A percentile compares a stretch with the other conserved stretches of the same genome.
Conservation (phyloP, 495 filamentous ascomycete genomes). For the Evernia prunastri region DNA sequence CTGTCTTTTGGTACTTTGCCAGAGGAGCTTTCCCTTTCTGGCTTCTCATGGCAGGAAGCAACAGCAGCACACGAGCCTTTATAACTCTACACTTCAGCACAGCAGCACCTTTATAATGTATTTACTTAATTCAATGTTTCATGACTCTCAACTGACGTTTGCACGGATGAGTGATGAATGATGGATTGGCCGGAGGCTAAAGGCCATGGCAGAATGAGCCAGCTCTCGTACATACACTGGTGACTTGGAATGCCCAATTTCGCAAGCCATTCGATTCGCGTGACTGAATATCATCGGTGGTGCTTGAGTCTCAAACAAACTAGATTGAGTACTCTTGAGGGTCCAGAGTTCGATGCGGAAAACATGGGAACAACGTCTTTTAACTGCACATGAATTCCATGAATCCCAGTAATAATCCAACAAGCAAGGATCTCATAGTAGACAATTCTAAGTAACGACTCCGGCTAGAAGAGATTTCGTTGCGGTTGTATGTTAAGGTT, state of each 20-base stretch:
- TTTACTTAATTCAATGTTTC: constrained; percentile 19
- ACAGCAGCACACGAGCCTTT: constrained; percentile 1
- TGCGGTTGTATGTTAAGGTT: too few species aligned
- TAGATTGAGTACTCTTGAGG: too few species aligned
- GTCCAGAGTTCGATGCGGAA: not conserved
- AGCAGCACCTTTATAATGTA: constrained; percentile 16
- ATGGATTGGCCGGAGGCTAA: not conserved
- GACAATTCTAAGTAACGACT: too few species aligned
- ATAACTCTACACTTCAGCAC: constrained; percentile 7
- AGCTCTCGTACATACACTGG: not conserved
- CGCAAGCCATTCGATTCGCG: not conserved
- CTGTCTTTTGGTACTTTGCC: not conserved
- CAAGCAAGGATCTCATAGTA: too few species aligned
- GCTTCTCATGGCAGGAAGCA: not conserved
- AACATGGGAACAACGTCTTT: not conserved
- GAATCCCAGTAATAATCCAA: too few species aligned
- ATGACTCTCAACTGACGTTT: not conserved
- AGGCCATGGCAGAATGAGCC: not conserved
- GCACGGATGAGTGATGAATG: not conserved
- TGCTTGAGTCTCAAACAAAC: not conserved
- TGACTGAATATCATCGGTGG: not conserved
- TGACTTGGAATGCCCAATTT: not conserved
- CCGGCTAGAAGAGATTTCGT: too few species aligned
- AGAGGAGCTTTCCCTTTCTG: not conserved
- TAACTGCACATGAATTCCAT: not conserved